A percentile compares a stretch with the other conserved stretches of the same genome.
phyloP scores from a whole-genome alignment of 2,329 filamentous ascomycete genomes.

The Apiospora sp. region DNA sequence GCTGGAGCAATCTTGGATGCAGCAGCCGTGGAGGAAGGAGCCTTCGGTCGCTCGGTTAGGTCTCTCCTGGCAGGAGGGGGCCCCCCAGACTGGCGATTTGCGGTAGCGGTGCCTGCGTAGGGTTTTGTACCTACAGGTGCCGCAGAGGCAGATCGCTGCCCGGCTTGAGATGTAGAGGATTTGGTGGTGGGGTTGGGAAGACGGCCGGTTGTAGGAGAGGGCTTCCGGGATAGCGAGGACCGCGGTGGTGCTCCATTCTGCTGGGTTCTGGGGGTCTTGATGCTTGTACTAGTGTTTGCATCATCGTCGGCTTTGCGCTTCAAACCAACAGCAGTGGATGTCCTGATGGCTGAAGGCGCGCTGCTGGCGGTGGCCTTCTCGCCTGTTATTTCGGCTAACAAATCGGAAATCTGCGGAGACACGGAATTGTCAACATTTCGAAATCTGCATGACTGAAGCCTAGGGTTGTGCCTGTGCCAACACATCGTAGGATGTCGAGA shows the following conservation, averaged over 20 bases:
- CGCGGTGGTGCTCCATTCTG: conserved; percentile 12
- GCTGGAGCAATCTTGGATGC: conserved; percentile 35
- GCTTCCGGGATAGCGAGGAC: neutral
- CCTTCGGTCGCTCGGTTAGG: conserved; percentile 34
- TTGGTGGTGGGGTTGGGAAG: conserved; percentile 29
- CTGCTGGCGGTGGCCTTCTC: conserved; percentile 51
- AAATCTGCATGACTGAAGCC: neutral
- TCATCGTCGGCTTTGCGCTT: conserved; percentile 69
- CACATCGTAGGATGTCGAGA: neutral
- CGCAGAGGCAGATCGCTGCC: conserved; percentile 10
- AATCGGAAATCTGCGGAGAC: conserved; percentile 58
- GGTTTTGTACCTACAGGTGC: conserved; percentile 16
- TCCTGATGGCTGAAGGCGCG: conserved; percentile 38
- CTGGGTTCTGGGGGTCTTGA: conserved; percentile 37
- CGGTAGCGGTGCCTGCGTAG: conserved; percentile 27
- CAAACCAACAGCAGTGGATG: conserved; percentile 39
- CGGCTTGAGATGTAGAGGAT: conserved; percentile 27
- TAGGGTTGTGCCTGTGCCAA: neutral
- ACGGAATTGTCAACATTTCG: neutral
- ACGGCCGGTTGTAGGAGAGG: conserved; percentile 33
- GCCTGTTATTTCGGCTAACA: conserved; percentile 69
- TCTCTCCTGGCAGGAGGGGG: conserved; percentile 33
- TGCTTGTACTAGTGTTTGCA: conserved; percentile 35
- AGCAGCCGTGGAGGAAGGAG: conserved; percentile 30
- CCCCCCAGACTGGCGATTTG: conserved; percentile 25